Conservation (phyloP, 805 yeast genomes). For the Wickerhamomyces canadensis region DNA sequence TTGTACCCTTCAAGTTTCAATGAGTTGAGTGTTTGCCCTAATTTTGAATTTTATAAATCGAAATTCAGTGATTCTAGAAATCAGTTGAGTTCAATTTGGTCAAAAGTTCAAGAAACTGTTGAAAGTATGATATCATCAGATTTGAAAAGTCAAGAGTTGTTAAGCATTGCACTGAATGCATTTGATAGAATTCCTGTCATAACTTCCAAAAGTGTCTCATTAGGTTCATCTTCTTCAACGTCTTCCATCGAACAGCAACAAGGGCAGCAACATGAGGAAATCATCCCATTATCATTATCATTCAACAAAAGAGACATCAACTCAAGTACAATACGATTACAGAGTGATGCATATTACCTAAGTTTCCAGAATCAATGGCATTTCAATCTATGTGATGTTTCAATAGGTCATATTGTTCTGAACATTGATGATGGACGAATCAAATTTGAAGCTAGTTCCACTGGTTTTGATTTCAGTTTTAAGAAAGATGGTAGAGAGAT, state of each 20-base stretch:
- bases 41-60: conserved; percentile 55
- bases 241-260: too few species aligned
- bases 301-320: conserved; percentile 35
- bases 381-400: conserved; percentile 61
- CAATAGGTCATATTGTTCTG: conserved; percentile 43
- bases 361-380: conserved; percentile 77
- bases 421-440: conserved; percentile 41
- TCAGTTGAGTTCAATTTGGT: conserved; percentile 62
- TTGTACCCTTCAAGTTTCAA: conserved; percentile 65
- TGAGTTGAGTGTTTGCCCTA: conserved; percentile 58
- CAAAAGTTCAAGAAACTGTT: conserved; percentile 49
- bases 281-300: conserved; percentile 36
- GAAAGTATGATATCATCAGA: conserved; percentile 36
- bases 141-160: conserved; percentile 37
- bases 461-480: conserved; percentile 60
- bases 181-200: conserved; percentile 59
- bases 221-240: too few species aligned
- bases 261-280: conserved; percentile 35
- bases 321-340: conserved; percentile 37
- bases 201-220: conserved; percentile 13
- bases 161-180: conserved; percentile 52
- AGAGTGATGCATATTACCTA: conserved; percentile 55
- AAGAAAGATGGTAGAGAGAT: conserved; percentile 28
- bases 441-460: conserved; percentile 45
- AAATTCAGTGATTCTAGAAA: conserved; percentile 58